Evolutionary conservation across 176 grass and related monocot genomes (phyloP).

Genomic region (Carex pumila): DNA sequence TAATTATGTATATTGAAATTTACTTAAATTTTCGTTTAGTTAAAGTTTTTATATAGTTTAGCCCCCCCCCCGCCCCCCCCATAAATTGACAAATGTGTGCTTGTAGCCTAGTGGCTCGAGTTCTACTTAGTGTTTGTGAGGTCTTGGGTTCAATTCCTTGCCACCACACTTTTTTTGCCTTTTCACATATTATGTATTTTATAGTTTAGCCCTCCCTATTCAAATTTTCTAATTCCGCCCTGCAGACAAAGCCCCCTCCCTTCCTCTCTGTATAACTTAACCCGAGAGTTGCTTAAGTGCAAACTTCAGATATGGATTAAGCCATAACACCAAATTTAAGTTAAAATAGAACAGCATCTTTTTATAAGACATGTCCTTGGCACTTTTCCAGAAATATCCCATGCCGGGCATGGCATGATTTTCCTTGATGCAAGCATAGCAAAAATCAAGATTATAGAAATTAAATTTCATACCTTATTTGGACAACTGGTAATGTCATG

Average conservation of each 20-base stretch:
- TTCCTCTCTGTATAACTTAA: not conserved
- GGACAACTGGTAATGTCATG: slow-evolving; percentile 58
- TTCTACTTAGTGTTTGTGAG: no score
- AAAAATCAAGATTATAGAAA: not conserved
- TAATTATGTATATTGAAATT: no score
- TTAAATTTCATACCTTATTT: slow-evolving; percentile 41
- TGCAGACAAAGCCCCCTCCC: not conserved
- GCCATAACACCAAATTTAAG: not conserved
- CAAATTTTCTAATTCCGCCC: no score
- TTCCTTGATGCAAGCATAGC: not conserved
- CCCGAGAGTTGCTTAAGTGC: not conserved
- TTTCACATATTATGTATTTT: no score
- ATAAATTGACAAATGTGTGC: no score
- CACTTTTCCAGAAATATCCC: not conserved
- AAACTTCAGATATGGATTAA: not conserved
- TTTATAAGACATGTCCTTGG: not conserved
- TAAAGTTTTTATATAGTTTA: no score
- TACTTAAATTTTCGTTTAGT: no score
- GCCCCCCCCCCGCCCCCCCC: no score
- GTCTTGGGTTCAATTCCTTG: no score
- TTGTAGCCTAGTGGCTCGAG: no score
- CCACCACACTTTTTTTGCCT: no score
- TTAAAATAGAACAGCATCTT: not conserved
- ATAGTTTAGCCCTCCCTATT: no score
- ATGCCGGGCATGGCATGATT: not conserved